Evolutionary conservation across 768 basidiomycete species (phyloP), one percentile per base, ranked within the genome.

Genomic region (Tulasnella sp.): DNA sequence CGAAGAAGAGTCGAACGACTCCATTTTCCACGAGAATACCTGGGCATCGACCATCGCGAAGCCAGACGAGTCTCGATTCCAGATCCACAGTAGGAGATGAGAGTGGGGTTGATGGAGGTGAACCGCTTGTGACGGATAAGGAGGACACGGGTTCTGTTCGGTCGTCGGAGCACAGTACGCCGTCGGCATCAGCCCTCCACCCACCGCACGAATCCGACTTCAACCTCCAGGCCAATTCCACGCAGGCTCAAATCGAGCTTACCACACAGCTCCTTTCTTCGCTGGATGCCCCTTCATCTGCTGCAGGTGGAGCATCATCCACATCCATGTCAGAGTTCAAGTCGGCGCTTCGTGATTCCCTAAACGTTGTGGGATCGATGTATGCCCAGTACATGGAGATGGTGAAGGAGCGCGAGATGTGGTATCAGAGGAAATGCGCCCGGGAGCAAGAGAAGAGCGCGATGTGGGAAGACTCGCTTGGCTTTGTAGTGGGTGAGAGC

Each of bases 381-480:
- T 68, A 87, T n/a, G 72, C 71, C 52, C 83, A 86, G 59, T 89
- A 87, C 65, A 72, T 81, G 1, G 70, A 76, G 45, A 87, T 92
- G 80, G 74, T 77, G 4, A 74, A 75, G 57, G 83, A 85, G 59
- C 76, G 93, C n/a, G 93, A 96, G 63, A 77, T 79, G 50, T 96
- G 85, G 79, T 92, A 81, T 74, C 76, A 75, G 58, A 71, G 75
- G 29, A 78, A 81, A 64, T 72, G 92, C 9, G 77, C 77, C 63
- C 77, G 79, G 24, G 87, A 91, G 67, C 74, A 76, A 49, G 74
- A 77, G 64, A 74, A 82, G 24, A 81, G 83, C 66, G 73, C 67
- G 10, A 74, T 92, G 25, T 97, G 93, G 93, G 92, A 94, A 71
- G 85, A 91, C 71, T 93, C 87, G 68, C 70, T 97, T 66, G 81